Evolutionary conservation across 2,329 filamentous ascomycete species (phyloP).

Genomic region (Phaeophleospora eucalypticola): DNA sequence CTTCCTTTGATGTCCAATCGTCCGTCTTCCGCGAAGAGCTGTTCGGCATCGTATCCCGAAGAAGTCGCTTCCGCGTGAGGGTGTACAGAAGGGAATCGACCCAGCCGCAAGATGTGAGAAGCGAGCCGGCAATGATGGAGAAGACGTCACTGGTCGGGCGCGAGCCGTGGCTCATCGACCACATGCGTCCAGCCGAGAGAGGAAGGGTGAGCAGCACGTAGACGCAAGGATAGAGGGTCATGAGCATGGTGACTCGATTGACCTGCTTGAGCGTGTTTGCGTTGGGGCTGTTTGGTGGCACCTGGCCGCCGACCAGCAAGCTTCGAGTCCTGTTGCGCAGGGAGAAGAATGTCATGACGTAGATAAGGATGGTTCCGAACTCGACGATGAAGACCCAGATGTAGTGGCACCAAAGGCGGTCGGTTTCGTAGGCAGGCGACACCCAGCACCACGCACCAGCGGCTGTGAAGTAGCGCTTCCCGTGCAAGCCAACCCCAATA

Average conservation of each 20-base stretch:
- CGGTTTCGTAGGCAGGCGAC: conserved; percentile 48
- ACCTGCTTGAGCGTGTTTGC: conserved; percentile 26
- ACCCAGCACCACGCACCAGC: conserved; percentile 67
- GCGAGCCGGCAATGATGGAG: conserved; percentile 50
- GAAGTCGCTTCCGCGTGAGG: conserved; percentile 52
- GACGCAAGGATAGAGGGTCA: conserved; percentile 64
- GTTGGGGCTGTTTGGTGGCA: conserved; percentile 18
- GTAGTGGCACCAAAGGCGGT: conserved; percentile 59
- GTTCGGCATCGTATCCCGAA: conserved; percentile 39
- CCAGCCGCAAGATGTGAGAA: conserved; percentile 57
- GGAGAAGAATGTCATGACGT: conserved; percentile 36
- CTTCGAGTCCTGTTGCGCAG: conserved; percentile 27
- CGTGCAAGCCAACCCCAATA: conserved; percentile 46
- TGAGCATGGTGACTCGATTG: conserved; percentile 51
- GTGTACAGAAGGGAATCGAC: conserved; percentile 58
- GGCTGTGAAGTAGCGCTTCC: conserved; percentile 54
- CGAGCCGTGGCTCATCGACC: conserved; percentile 53
- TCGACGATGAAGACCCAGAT: conserved; percentile 60
- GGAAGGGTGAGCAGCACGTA: conserved; percentile 67
- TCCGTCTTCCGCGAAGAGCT: conserved; percentile 6
- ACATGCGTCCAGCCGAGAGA: conserved; percentile 59
- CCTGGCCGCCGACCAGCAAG: conserved; percentile 16
- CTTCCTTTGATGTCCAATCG: conserved; percentile 18
- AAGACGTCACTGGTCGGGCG: conserved; percentile 34
- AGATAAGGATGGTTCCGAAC: conserved; percentile 50